Evolutionary conservation across 306 rosid genomes (phyloP).

Genomic region (Trifolium pratense): DNA sequence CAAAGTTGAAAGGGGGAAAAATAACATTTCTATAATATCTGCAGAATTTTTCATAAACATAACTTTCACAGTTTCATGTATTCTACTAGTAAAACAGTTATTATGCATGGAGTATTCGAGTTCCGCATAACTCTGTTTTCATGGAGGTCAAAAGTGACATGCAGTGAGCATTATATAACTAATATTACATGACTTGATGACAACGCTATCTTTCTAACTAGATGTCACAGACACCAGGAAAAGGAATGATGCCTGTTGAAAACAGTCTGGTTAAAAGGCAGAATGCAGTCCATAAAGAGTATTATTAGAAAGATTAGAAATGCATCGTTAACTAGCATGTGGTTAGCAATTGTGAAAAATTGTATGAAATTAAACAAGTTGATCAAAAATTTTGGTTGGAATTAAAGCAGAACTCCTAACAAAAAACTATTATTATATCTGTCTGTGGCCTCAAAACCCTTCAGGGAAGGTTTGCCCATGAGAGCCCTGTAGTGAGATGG

Average conservation of each 20-base stretch:
- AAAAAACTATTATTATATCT: slow-evolving; percentile 27
- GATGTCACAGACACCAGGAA: slow-evolving; percentile 7
- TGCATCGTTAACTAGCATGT: slow-evolving; percentile 13
- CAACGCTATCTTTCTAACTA: slow-evolving; percentile 18
- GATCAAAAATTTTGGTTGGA: not conserved
- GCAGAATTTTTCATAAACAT: slow-evolving; percentile 24
- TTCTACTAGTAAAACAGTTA: slow-evolving; percentile 17
- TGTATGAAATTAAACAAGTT: slow-evolving; percentile 17
- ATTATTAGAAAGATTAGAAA: slow-evolving; percentile 14
- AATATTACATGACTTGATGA: slow-evolving; percentile 3
- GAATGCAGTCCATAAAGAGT: slow-evolving; percentile 7
- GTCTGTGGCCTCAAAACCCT: slow-evolving; percentile 20
- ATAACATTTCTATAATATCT: slow-evolving; percentile 22
- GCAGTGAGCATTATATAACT: slow-evolving; percentile 29
- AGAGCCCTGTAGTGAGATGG: slow-evolving; percentile 14
- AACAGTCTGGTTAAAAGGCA: not conserved
- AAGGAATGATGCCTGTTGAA: slow-evolving; percentile 2
- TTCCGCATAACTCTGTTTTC: slow-evolving; percentile 8
- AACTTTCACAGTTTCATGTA: slow-evolving; percentile 21
- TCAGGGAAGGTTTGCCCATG: slow-evolving; percentile 12
- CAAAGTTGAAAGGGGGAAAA: slow-evolving; percentile 15
- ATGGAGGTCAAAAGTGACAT: slow-evolving; percentile 21
- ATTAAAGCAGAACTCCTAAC: slow-evolving; percentile 35
- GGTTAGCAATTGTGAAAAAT: not conserved
- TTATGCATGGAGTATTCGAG: slow-evolving; percentile 16